These are phyloP conservation scores for Talaromyces thailandensis DNA, from an alignment of 495 filamentous ascomycete species.

Conservation along the genomic window DNA sequence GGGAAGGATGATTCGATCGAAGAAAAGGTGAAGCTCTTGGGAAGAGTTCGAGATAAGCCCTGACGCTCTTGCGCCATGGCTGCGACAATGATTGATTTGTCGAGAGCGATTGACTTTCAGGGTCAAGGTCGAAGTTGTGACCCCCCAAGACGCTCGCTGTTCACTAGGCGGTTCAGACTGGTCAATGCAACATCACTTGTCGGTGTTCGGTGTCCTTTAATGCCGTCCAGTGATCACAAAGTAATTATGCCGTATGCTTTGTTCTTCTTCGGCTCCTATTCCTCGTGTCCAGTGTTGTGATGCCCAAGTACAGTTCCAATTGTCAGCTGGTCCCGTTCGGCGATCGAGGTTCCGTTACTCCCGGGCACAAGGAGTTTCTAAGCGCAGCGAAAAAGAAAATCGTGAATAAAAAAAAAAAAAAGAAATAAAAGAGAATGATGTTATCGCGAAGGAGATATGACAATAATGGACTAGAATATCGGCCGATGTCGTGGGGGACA, in stretches of 20 bases:
- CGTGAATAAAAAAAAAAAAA: conserved; percentile 1
- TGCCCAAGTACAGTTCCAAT: neutral
- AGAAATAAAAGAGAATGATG: conserved; percentile 11
- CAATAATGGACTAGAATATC: conserved; percentile 13
- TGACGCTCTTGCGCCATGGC: conserved; percentile 41
- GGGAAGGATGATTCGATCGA: conserved; percentile 43
- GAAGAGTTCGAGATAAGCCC: conserved; percentile 53
- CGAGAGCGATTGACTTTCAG: neutral
- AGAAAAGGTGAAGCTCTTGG: conserved; percentile 56
- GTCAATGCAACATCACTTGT: neutral
- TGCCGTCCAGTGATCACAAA: neutral
- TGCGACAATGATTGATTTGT: conserved; percentile 2
- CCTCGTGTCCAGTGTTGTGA: neutral
- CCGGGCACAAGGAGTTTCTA: conserved; percentile 1
- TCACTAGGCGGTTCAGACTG: neutral
- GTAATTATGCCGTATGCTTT: neutral
- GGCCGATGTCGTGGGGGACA: neutral
- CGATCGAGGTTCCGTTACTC: neutral
- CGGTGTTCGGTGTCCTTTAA: neutral
- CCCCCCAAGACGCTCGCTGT: neutral
- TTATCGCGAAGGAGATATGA: conserved; percentile 15
- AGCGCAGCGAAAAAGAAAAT: neutral
- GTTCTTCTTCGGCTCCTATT: neutral
- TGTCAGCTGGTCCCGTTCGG: neutral
- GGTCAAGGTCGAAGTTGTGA: neutral